Conservation (phyloP, 176 grass and related monocot genomes). For the Ensete glaucum region DNA sequence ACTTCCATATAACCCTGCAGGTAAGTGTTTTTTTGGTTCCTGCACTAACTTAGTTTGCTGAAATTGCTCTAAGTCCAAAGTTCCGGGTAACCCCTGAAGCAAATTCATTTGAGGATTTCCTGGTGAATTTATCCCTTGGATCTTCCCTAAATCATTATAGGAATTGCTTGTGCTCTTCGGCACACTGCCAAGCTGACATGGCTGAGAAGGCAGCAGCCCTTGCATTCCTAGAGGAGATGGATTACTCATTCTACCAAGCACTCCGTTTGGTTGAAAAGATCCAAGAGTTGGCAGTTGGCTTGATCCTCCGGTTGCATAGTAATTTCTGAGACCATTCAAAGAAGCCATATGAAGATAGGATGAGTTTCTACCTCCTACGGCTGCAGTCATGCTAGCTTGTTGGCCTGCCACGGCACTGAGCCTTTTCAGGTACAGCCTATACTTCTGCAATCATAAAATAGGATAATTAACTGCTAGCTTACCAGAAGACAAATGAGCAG, state of each 20-base stretch:
- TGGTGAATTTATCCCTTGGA: not conserved
- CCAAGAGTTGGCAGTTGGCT: conserved; percentile 22
- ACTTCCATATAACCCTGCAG: conserved; percentile 9
- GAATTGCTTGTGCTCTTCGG: conserved; percentile 22
- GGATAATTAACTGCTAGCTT: not conserved
- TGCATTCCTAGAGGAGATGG: conserved; percentile 42
- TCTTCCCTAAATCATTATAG: conserved; percentile 8
- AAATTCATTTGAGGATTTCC: conserved; percentile 22
- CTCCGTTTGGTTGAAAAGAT: conserved; percentile 37
- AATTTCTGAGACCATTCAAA: conserved; percentile 63
- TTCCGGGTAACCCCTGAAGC: conserved; percentile 14
- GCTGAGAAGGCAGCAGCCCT: conserved; percentile 47
- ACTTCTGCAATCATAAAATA: conserved; percentile 50
- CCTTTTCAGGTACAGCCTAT: conserved; percentile 44
- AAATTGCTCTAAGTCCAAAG: not conserved
- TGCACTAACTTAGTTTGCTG: not conserved
- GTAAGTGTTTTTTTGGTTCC: conserved; percentile 18
- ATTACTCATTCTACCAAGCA: conserved; percentile 47
- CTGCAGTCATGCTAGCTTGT: conserved; percentile 12
- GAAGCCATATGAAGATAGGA: conserved; percentile 36
- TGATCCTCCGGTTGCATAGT: conserved; percentile 55
- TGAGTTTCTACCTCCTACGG: conserved; percentile 36
- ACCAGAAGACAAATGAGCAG: not conserved
- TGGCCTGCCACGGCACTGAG: conserved; percentile 26
- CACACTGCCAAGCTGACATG: conserved; percentile 26